phyloP scores from a whole-genome alignment of 1,284 basidiomycete genomes.

The Ustilago sp. region DNA sequence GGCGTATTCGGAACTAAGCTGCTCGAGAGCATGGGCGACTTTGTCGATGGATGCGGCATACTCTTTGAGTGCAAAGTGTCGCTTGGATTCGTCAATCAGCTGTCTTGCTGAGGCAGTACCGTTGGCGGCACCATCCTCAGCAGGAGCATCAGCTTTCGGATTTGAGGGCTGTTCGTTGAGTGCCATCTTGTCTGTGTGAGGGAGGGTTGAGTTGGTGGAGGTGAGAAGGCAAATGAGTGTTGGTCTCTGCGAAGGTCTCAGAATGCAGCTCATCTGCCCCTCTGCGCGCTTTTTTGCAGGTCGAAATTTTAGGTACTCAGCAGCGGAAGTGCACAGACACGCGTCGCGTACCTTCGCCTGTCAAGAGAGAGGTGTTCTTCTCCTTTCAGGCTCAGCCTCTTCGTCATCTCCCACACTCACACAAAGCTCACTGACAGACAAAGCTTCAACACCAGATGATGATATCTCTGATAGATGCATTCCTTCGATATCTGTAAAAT shows the following conservation, averaged over 20 bases:
- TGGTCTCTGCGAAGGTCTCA: constrained; percentile 17
- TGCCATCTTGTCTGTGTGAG: constrained; percentile 27
- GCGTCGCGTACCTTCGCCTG: constrained; percentile 25
- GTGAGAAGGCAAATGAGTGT: constrained; percentile 13
- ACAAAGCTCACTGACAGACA: background rate
- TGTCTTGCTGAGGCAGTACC: constrained; percentile 27
- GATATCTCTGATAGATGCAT: background rate
- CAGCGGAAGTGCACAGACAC: constrained; percentile 13
- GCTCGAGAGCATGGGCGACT: constrained; percentile 56
- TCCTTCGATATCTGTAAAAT: background rate
- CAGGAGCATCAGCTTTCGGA: constrained; percentile 12
- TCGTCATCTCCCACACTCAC: background rate
- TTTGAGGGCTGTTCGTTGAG: constrained; percentile 47
- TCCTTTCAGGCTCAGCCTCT: constrained; percentile 4
- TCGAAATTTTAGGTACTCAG: background rate
- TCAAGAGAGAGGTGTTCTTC: background rate
- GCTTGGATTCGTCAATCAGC: constrained; percentile 60
- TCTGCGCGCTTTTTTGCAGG: background rate
- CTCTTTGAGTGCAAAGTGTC: constrained; percentile 62
- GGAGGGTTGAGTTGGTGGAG: constrained; percentile 6
- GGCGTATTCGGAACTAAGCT: constrained; percentile 43
- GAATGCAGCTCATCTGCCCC: background rate
- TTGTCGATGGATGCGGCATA: constrained; percentile 55
- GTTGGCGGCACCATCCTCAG: constrained; percentile 1
- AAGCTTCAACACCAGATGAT: background rate